Conservation (phyloP, 345 rosid species). For the Aurinia saxatilis region DNA sequence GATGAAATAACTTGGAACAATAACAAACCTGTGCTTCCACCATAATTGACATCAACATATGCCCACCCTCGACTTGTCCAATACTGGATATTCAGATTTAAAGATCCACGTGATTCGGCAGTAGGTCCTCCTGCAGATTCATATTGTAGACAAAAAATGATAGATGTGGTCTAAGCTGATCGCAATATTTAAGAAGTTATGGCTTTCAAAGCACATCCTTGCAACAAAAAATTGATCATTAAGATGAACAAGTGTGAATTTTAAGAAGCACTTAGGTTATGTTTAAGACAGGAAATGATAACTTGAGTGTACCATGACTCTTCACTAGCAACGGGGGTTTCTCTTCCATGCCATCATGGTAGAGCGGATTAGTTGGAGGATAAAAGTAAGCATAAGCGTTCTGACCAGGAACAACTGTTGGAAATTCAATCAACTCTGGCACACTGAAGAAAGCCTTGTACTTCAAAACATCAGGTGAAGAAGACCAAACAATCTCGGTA, state of each 20-base stretch:
- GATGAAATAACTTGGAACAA: neutral
- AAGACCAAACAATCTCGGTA: conserved; percentile 76
- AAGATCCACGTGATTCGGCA: conserved; percentile 60
- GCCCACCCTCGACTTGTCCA: conserved; percentile 99
- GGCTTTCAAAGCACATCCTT: neutral
- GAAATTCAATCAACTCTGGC: conserved; percentile 88
- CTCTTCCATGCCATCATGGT: conserved; percentile 59
- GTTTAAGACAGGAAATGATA: neutral
- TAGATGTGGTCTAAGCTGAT: neutral
- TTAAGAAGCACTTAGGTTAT: neutral
- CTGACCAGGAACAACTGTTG: conserved; percentile 78
- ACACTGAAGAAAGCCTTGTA: conserved; percentile 61
- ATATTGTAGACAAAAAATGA: neutral
- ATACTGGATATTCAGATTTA: conserved; percentile 73
- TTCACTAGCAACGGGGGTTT: conserved; percentile 79
- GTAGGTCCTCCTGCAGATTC: conserved; percentile 86
- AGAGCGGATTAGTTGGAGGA: conserved; percentile 67
- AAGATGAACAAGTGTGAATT: neutral
- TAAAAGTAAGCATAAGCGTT: conserved; percentile 84
- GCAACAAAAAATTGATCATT: neutral
- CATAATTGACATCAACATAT: conserved; percentile 88
- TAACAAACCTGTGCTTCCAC: conserved; percentile 95
- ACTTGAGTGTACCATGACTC: conserved; percentile 69
- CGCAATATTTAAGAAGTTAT: neutral
- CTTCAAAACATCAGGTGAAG: conserved; percentile 66